Conservation (phyloP, 1,139 yeast species). For the Kodamaea sp. region DNA sequence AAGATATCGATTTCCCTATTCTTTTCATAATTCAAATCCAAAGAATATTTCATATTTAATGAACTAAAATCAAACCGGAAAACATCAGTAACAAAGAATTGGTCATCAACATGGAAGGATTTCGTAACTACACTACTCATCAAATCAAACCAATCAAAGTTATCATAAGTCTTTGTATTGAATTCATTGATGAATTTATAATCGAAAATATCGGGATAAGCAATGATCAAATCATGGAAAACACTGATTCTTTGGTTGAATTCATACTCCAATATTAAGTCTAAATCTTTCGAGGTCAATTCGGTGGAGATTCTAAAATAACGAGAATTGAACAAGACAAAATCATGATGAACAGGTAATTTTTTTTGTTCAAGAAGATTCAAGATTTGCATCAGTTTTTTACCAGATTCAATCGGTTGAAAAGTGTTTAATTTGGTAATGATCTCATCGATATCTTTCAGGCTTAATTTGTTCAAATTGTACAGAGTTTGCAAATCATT, state of each 20-base stretch:
- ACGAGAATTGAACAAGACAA: constrained; percentile 40
- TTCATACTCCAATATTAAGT: constrained; percentile 34
- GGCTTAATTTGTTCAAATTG: constrained; percentile 7
- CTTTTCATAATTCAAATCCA: constrained; percentile 24
- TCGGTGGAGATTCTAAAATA: constrained; percentile 30
- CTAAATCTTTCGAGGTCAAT: constrained; percentile 22
- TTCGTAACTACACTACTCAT: constrained; percentile 41
- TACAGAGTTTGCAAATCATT: constrained; percentile 7
- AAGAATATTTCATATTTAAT: constrained; percentile 29
- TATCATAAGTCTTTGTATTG: constrained; percentile 12
- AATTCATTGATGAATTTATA: constrained; percentile 20
- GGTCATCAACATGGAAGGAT: constrained; percentile 43
- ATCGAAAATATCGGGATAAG: constrained; percentile 30
- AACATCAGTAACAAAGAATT: constrained; percentile 33
- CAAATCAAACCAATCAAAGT: constrained; percentile 48
- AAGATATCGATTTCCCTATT: constrained; percentile 45
- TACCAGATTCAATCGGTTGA: constrained; percentile 3
- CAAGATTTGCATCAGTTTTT: constrained; percentile 5
- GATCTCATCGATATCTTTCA: constrained; percentile 17
- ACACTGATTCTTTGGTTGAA: constrained; percentile 29
- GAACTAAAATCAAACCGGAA: constrained; percentile 39
- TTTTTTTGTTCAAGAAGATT: constrained; percentile 22
- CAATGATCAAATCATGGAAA: constrained; percentile 26
- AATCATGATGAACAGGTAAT: constrained; percentile 35
- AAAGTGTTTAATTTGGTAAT: constrained; percentile 11